Base-by-base conservation (phyloP, 257 asterid genomes). In the Capsicum baccatum region DNA sequence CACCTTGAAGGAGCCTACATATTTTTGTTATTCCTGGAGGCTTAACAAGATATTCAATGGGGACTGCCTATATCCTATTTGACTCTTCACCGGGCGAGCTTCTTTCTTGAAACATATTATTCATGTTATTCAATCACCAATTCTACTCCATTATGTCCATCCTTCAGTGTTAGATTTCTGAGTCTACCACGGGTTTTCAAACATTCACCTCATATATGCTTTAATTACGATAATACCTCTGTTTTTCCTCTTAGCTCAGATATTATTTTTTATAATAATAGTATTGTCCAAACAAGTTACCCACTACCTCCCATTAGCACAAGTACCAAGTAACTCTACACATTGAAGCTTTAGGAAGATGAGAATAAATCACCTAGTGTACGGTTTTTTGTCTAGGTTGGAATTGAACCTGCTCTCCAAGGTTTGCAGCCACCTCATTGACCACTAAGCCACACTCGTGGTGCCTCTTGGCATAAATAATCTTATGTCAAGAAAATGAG, bases 61-160 rank as follows among this genome's bases (percentile, higher is more conserved):
- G 33, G 33, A 26, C 4, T n/a, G 9, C 62, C 62, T 50, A 50
- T 52, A 74, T 21, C 19, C 44, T 48, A 74, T 74, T 74, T 19
- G 80, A 74, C 62, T 50, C 81, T 48, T 74, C 81, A 21, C 81
- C 11, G 16, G 50, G 47, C 1, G 4, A 50, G 60, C 42, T 12
- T 50, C 39, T 74, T 7, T 50, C 62, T 50, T 74, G 81, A 74
- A 19, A 74, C 42, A 73, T 21, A 74, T 6, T 74, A 48, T 74
- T 62, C 81, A 74, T 62, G 48, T 50, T 50, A 74, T 50, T 74
- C 21, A 42, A 15, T 19, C 62, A 50, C 81, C 60, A 19, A 50
- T 74, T 50, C 81, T 74, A 50, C 60, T 21, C 21, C 79, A 70
- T 17, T 4, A 70, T 70, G 79, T 42, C 76, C 35, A 15, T 67